Evolutionary conservation across 202 grass and related monocot species (phyloP).

Genomic region (Panicum virgatum): DNA sequence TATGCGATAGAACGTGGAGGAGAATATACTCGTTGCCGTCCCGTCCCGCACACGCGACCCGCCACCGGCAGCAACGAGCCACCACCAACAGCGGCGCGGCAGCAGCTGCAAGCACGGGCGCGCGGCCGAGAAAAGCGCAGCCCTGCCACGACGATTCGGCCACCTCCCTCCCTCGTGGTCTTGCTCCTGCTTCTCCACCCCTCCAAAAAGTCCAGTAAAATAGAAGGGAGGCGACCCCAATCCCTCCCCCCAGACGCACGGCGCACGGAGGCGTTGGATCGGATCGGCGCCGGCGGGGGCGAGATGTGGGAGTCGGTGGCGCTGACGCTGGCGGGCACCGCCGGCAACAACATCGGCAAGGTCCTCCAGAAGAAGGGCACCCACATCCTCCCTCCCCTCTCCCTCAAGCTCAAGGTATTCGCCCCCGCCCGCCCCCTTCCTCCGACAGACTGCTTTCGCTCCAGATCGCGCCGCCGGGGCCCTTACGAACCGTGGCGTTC

Average conservation of each 20-base stretch:
- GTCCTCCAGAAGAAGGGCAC: conserved; percentile 99
- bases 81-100: conserved; percentile 10
- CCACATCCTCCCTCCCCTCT: conserved; percentile 90
- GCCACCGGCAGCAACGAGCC: not conserved
- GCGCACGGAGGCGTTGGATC: conserved; percentile 29
- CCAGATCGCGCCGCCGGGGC: conserved; percentile 16
- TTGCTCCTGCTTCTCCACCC: conserved; percentile 9
- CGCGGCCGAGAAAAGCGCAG: conserved; percentile 38
- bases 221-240: not conserved
- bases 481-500: not conserved
- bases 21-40: not conserved
- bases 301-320: conserved; percentile 95
- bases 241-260: not conserved
- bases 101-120: not conserved
- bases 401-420: conserved; percentile 95
- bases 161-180: conserved; percentile 9
- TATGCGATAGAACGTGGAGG: not conserved
- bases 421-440: not conserved
- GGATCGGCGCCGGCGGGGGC: conserved; percentile 11
- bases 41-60: conserved; percentile 34
- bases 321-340: conserved; percentile 82
- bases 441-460: not conserved
- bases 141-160: conserved; percentile 26
- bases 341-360: conserved; percentile 98
- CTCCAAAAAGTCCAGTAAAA: conserved; percentile 4